phyloP scores from a whole-genome alignment of 768 basidiomycete genomes.

The Favolaschia claudopus region DNA sequence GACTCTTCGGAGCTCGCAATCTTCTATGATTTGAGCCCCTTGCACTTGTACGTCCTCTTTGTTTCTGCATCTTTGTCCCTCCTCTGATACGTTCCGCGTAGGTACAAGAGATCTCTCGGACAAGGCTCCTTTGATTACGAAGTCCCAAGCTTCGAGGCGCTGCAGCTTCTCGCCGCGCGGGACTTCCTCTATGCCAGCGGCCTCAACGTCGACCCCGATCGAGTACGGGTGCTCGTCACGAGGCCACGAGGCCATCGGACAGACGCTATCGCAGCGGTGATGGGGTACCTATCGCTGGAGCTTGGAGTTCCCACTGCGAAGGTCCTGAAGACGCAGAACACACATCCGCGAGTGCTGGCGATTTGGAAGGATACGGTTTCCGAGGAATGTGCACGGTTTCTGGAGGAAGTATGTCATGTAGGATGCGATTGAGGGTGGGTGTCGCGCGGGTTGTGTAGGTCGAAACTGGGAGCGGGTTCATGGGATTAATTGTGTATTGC shows the following conservation, averaged over 20 bases:
- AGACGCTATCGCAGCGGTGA: constrained; percentile 27
- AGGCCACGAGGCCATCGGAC: constrained; percentile 31
- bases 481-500: too few relatives aligned
- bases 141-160: constrained; percentile 23
- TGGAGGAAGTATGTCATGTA: constrained; percentile 22
- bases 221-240: constrained; percentile 25
- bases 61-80: too few relatives aligned
- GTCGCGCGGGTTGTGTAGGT: too few relatives aligned
- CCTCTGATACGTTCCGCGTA: too few relatives aligned
- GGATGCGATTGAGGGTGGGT: too few relatives aligned
- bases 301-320: constrained; percentile 3
- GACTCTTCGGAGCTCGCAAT: too few relatives aligned
- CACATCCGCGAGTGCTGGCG: constrained; percentile 10
- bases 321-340: constrained; percentile 17
- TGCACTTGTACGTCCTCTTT: too few relatives aligned
- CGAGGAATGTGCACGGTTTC: constrained; percentile 18
- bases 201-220: not conserved
- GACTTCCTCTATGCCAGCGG: constrained; percentile 22
- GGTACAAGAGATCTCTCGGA: too few relatives aligned
- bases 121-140: too few relatives aligned
- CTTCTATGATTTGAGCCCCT: too few relatives aligned
- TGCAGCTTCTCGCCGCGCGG: constrained; percentile 27
- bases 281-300: constrained; percentile 23
- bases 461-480: too few relatives aligned
- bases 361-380: constrained; percentile 29